Evolutionary conservation across 495 filamentous ascomycete genomes (phyloP).

Genomic region (Talaromyces ruber): DNA sequence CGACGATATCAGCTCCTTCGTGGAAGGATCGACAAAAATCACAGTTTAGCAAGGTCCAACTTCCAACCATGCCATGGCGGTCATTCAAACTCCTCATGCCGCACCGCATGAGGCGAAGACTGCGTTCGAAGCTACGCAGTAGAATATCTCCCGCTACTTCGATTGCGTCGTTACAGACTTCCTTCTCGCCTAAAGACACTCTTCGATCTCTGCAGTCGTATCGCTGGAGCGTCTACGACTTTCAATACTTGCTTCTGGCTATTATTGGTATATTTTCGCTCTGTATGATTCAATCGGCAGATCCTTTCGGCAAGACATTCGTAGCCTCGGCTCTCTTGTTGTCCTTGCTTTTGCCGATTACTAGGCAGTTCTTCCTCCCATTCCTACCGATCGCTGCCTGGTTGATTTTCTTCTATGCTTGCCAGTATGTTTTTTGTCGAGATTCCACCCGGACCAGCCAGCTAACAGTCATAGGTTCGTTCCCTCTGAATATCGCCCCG

Average conservation of each 20-base stretch:
- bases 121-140: constrained; percentile 67
- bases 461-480: constrained; percentile 56
- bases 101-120: constrained; percentile 61
- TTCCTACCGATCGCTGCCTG: constrained; percentile 77
- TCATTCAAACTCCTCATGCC: constrained; percentile 49
- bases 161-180: constrained; percentile 71
- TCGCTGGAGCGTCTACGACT: constrained; percentile 78
- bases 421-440: constrained; percentile 56
- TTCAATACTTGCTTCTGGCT: constrained; percentile 70
- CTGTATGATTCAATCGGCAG: constrained; percentile 66
- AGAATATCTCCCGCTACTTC: constrained; percentile 61
- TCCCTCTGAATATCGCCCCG: constrained; percentile 72
- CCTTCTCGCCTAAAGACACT: constrained; percentile 66
- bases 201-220: constrained; percentile 62
- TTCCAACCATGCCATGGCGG: constrained; percentile 39
- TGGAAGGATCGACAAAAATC: constrained; percentile 44
- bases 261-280: constrained; percentile 73
- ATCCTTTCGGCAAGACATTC: constrained; percentile 61
- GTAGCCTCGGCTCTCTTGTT: constrained; percentile 55
- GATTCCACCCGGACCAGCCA: constrained; percentile 3
- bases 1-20: constrained; percentile 25
- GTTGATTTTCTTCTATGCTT: constrained; percentile 81
- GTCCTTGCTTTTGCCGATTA: constrained; percentile 75
- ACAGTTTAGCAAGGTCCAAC: constrained; percentile 40
- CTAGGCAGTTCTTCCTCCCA: constrained; percentile 84